Percentiles rank a stretch among this genome's conserved stretches.
Conservation (phyloP, 108 stramenopile species). For the Schizochytrium sp. region DNA sequence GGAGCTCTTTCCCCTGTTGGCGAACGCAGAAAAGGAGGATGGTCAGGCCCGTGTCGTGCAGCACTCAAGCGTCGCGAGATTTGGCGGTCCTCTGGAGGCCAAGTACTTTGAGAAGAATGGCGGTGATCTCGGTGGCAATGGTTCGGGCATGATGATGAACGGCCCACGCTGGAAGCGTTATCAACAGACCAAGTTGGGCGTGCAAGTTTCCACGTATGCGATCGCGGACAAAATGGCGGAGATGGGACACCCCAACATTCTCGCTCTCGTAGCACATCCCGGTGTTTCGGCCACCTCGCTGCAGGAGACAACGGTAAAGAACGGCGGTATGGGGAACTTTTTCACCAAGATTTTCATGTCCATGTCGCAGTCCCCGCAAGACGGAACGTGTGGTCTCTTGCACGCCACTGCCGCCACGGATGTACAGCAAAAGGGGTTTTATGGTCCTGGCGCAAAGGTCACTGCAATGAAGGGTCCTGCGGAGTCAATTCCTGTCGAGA, state of each 20-base stretch:
- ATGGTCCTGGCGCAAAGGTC: not conserved
- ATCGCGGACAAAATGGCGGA: not conserved
- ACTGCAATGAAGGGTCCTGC: not conserved
- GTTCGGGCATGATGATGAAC: not conserved
- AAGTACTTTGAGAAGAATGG: constrained; percentile 48
- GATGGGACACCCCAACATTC: not conserved
- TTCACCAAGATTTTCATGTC: not conserved
- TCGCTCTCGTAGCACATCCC: not conserved
- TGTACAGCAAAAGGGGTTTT: not conserved
- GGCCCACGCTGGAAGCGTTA: constrained; percentile 45
- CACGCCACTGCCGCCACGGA: not conserved
- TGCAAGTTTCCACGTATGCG: not conserved
- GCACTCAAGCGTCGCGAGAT: constrained; percentile 33
- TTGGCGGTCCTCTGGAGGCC: constrained; percentile 27
- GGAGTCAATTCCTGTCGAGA: not conserved
- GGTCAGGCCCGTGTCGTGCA: constrained; percentile 53
- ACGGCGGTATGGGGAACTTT: not conserved
- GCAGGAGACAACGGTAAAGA: not conserved
- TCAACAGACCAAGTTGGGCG: constrained; percentile 17
- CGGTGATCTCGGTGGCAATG: constrained; percentile 44
- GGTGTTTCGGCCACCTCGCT: not conserved
- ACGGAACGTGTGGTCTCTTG: not conserved
- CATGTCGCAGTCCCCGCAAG: not conserved
- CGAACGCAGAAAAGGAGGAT: constrained; percentile 34
- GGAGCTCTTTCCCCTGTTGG: constrained; percentile 44